Conservation (phyloP, 2,329 filamentous ascomycete species). For the Chaetomiaceae sp. region DNA sequence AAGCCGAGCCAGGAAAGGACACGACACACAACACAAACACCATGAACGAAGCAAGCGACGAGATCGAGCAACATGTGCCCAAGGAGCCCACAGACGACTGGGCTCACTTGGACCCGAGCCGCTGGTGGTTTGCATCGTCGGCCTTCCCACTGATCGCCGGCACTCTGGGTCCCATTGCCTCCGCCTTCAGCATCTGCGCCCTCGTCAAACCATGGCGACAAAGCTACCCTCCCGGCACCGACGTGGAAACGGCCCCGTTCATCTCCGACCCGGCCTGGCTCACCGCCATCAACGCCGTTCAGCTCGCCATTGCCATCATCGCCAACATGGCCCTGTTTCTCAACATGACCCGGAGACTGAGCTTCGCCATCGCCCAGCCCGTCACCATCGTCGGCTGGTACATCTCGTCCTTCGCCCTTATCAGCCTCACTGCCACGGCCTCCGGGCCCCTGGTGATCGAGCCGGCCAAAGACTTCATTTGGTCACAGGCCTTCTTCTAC, state of each 20-base stretch:
- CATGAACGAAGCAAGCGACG: conserved; percentile 30
- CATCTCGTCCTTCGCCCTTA: conserved; percentile 58
- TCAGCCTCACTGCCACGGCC: conserved; percentile 62
- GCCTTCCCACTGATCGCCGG: conserved; percentile 76
- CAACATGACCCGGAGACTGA: conserved; percentile 77
- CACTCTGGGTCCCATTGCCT: conserved; percentile 79
- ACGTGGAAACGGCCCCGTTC: conserved; percentile 45
- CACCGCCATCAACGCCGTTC: conserved; percentile 69
- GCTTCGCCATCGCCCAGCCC: conserved; percentile 64
- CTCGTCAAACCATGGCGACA: conserved; percentile 77
- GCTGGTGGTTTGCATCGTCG: conserved; percentile 61
- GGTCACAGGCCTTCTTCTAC: conserved; percentile 83
- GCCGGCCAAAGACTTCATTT: conserved; percentile 49
- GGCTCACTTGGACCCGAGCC: conserved; percentile 45
- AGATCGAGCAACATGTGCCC: conserved; percentile 26
- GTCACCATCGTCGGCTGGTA: conserved; percentile 72
- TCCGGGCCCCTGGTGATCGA: conserved; percentile 48
- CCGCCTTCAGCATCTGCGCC: conserved; percentile 80
- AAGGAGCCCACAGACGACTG: conserved; percentile 36
- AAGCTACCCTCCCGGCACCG: conserved; percentile 42
- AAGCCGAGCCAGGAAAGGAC: too few species aligned
- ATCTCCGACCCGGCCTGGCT: conserved; percentile 69
- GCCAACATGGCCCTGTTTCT: conserved; percentile 79
- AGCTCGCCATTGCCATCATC: conserved; percentile 67
- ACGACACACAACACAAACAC: not conserved